Evolutionary conservation across 1,139 yeast species (phyloP).

Genomic region (Yamadazyma mexicana): DNA sequence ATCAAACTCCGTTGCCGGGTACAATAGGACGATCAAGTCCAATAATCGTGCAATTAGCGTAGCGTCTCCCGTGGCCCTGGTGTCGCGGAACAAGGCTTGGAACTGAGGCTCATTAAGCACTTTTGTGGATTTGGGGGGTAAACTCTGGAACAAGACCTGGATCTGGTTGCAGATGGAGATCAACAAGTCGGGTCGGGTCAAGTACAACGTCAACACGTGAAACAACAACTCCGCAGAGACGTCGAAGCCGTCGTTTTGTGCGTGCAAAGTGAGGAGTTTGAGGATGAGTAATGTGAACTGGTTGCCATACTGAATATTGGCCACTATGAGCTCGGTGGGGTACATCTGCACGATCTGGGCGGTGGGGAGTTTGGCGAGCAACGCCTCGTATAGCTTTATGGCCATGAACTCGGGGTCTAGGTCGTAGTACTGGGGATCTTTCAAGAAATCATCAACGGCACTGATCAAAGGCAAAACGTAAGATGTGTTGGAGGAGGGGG

Average conservation of each 20-base stretch:
- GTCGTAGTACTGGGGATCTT: constrained; percentile 8
- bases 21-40: constrained; percentile 21
- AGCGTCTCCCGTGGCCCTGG: constrained; percentile 13
- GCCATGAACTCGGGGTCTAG: constrained; percentile 23
- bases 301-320: constrained; percentile 12
- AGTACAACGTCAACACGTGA: constrained; percentile 7
- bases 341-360: constrained; percentile 20
- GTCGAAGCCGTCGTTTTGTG: constrained; percentile 13
- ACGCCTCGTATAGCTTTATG: constrained; percentile 22
- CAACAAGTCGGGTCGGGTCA: constrained; percentile 6
- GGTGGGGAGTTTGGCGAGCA: constrained; percentile 21
- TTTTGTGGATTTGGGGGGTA: constrained; percentile 2
- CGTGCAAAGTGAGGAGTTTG: constrained; percentile 20
- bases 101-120: constrained; percentile 10
- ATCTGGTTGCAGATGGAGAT: constrained; percentile 20
- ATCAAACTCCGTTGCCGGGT: constrained; percentile 14
- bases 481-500: background rate
- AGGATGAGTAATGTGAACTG: constrained; percentile 19
- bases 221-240: background rate
- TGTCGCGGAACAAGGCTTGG: constrained; percentile 8
- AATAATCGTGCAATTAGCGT: constrained; percentile 25
- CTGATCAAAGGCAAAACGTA: constrained; percentile 4
- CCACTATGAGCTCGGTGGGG: constrained; percentile 22
- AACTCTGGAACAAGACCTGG: constrained; percentile 16
- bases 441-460: constrained; percentile 8